Evolutionary conservation across 1,284 basidiomycete species (phyloP), one percentile per base, ranked within the genome.

Genomic region (Moesziomyces antarcticus): DNA sequence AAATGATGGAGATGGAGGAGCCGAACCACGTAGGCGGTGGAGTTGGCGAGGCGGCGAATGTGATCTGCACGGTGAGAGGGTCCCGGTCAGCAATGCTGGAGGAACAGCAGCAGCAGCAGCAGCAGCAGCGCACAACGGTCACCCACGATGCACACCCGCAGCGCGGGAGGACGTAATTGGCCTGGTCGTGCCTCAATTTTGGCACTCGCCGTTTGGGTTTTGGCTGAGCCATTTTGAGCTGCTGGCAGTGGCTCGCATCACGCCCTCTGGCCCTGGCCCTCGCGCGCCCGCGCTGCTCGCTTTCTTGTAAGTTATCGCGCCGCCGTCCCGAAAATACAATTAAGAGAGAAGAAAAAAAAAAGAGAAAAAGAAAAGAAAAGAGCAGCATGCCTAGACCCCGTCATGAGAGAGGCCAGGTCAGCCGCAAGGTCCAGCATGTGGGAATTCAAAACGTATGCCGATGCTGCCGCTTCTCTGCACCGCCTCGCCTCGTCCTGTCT

Each of bases 51-150:
- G 27, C 40, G 50, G 30, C 25, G 42, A 46, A 51, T 21, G 45
- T 52, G 59, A 62, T 62, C 60, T 51, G 54, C 60, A 24, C 21
- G 47, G 8, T 43, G 24, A 25, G 59, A 57, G 55, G 61, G 61
- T 58, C 47, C 42, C 54, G 49, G 48, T 46, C 37, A 62, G 40
- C 61, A 51, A 55, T 44, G 47, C 25, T 50, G 35, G 47, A 47
- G 37, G 37, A 18, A 13, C 30, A 33, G 30, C 30, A 33, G 30
- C 18, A 18, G 30, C 30, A 33, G 30, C 18, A 18, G 37, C 16
- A 40, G 37, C 25, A 27, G 37, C 16, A 16, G 35, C 35, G 27
- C 30, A 22, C 50, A 24, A 51, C 40, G 11, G 37, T 11, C 40
- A 24, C 56, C n/a, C 40, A 24, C 56, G 49, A 58, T 49, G 54